Evolutionary conservation across 1,284 basidiomycete genomes (phyloP), one percentile per base, ranked within the genome.

Genomic region (Porogramme epimiltina): DNA sequence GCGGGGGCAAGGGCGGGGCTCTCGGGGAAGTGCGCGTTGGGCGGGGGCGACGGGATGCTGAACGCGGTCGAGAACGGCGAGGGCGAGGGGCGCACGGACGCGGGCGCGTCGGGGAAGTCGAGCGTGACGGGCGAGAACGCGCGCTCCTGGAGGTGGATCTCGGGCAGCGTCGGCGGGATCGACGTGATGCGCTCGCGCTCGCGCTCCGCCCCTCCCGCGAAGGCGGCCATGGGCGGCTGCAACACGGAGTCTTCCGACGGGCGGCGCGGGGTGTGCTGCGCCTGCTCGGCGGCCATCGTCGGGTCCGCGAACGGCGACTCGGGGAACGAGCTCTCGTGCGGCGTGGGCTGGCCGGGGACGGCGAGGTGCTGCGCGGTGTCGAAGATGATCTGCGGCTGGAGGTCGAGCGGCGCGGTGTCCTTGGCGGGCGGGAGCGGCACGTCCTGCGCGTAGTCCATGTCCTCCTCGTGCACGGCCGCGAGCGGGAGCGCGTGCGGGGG

Each of bases 101-200:
- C 52, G 45, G 51, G 54, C 10, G 60, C 59, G 25, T 59, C 47
- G 23, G 71, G 68, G 60, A 70, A 70, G 25, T 70, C 72, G 49
- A 70, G 63, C 5, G 70, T 65, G 40, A 70, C 62, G 11, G 72
- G 71, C 18, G 71, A 72, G 64, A 72, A 72, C 18, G 67, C 43
- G 43, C 69, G 66, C 43, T 68, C 53, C 23, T 64, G 61, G 28
- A 71, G 39, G 16, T 59, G 47, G 61, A 82, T 78, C 64, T 84
- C 82, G 18, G 82, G 82, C 15, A 84, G 73, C 28, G 66, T 74
- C 11, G 81, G 81, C 26, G 82, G 81, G 34, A 56, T 66, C 1
- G 81, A 81, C 34, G 77, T 63, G 51, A 81, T 62, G 52, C 81
- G 77, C 45, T 73, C 64, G 47, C 70, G 70, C 18, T 61, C 34